These are phyloP conservation scores for Poa pratensis DNA, from an alignment of 176 grass and related monocot genomes.

Conservation along the genomic window DNA sequence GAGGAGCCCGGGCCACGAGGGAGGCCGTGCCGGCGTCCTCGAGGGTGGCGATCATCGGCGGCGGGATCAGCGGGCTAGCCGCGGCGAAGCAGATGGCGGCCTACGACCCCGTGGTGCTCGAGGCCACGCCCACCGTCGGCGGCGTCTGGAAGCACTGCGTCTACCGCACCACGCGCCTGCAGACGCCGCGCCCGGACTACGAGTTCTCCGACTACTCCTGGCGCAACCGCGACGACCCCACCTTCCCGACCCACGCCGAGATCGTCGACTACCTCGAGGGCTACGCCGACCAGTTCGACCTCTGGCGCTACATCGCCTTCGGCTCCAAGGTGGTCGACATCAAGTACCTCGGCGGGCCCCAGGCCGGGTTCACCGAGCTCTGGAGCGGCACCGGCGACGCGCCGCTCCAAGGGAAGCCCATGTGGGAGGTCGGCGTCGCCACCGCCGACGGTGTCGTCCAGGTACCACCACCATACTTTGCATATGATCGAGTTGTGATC, in stretches of 20 bases:
- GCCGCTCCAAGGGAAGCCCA: conserved; percentile 55
- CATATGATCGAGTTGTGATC: not conserved
- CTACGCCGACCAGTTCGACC: conserved; percentile 71
- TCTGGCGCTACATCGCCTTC: conserved; percentile 73
- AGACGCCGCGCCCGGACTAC: conserved; percentile 89
- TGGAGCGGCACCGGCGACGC: conserved; percentile 64
- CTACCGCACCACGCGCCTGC: conserved; percentile 83
- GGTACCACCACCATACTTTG: conserved; percentile 30
- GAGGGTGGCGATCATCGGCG: conserved; percentile 88
- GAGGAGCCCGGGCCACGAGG: conserved; percentile 38
- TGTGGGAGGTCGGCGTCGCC: conserved; percentile 89
- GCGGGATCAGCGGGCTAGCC: conserved; percentile 83
- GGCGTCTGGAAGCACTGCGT: conserved; percentile 95
- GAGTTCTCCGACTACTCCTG: conserved; percentile 95
- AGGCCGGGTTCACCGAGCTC: conserved; percentile 52
- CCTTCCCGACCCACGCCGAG: conserved; percentile 81
- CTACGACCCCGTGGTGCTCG: conserved; percentile 81
- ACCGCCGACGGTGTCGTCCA: conserved; percentile 47
- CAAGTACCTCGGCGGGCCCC: conserved; percentile 61
- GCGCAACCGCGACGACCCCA: conserved; percentile 73
- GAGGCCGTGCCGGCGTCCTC: conserved; percentile 36
- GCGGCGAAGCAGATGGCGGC: conserved; percentile 79
- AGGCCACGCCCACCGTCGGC: conserved; percentile 70
- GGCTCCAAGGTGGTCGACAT: conserved; percentile 78
- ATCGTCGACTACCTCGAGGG: conserved; percentile 87